Conservation (phyloP, 2,329 filamentous ascomycete species). For the Arthrobotrys sinensis region DNA sequence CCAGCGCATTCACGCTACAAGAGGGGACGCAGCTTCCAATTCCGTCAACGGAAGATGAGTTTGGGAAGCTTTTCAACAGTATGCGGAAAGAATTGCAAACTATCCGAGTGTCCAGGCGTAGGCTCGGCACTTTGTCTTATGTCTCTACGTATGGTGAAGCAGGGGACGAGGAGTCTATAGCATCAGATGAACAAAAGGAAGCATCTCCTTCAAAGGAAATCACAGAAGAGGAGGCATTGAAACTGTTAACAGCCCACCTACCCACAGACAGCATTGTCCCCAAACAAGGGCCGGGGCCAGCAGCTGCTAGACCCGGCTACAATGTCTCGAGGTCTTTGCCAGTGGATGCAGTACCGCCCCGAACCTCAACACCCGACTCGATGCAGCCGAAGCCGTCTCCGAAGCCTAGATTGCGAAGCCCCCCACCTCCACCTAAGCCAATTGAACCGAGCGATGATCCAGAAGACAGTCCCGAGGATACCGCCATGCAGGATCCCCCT, state of each 20-base stretch:
- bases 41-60: constrained; percentile 54
- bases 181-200: constrained; percentile 34
- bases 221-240: constrained; percentile 53
- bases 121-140: constrained; percentile 53
- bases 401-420: constrained; percentile 47
- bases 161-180: constrained; percentile 1
- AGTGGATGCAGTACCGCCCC: neutral
- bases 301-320: neutral
- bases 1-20: constrained; percentile 50
- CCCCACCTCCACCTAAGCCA: constrained; percentile 38
- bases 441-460: constrained; percentile 38
- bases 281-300: neutral
- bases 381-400: constrained; percentile 37
- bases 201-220: constrained; percentile 29
- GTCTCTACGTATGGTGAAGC: constrained; percentile 46
- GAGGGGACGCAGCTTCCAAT: constrained; percentile 55
- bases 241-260: constrained; percentile 42
- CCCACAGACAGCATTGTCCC: constrained; percentile 18
- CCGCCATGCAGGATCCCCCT: neutral
- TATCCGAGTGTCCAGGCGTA: constrained; percentile 54
- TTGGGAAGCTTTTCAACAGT: constrained; percentile 55
- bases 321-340: neutral
- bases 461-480: constrained; percentile 34
- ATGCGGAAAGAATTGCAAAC: constrained; percentile 59
- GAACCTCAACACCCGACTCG: constrained; percentile 4